phyloP scores from a whole-genome alignment of 495 filamentous ascomycete species.

The Penicillium chermesinum region DNA sequence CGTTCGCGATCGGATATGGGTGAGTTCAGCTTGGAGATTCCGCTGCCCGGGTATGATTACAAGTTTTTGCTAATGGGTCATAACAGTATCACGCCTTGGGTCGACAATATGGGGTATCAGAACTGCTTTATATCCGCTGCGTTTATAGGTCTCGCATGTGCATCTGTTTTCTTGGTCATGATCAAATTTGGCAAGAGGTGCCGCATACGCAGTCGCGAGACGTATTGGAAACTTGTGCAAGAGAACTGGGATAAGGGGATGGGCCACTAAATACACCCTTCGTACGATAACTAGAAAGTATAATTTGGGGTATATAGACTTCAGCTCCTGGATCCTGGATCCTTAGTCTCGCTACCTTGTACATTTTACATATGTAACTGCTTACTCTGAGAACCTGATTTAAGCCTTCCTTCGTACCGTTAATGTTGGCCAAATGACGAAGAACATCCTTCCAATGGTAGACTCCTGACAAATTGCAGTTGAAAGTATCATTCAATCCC shows the following conservation, averaged over 20 bases:
- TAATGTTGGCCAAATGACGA: too few species aligned
- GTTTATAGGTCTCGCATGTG: conserved; percentile 53
- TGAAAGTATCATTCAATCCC: too few species aligned
- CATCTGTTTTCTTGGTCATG: conserved; percentile 50
- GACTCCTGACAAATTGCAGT: too few species aligned
- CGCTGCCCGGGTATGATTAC: too few species aligned
- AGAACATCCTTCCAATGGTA: too few species aligned
- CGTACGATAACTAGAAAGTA: conserved; percentile 1
- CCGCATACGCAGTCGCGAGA: conserved; percentile 34
- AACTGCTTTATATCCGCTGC: conserved; percentile 60
- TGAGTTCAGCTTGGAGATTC: conserved; percentile 15
- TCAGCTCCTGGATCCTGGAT: too few species aligned
- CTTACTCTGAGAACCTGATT: too few species aligned
- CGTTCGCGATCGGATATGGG: conserved; percentile 54
- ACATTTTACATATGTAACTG: too few species aligned
- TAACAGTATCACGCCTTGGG: conserved; percentile 58
- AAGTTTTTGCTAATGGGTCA: background rate
- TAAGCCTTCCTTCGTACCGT: too few species aligned
- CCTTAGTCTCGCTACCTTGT: too few species aligned
- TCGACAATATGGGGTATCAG: conserved; percentile 54
- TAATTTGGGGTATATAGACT: too few species aligned
- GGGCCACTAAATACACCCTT: conserved; percentile 22
- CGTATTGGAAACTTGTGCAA: conserved; percentile 38
- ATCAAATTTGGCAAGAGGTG: conserved; percentile 49
- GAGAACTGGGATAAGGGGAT: conserved; percentile 39